Conservation (phyloP, 2,329 filamentous ascomycete species). For the Fusarium sacchari region DNA sequence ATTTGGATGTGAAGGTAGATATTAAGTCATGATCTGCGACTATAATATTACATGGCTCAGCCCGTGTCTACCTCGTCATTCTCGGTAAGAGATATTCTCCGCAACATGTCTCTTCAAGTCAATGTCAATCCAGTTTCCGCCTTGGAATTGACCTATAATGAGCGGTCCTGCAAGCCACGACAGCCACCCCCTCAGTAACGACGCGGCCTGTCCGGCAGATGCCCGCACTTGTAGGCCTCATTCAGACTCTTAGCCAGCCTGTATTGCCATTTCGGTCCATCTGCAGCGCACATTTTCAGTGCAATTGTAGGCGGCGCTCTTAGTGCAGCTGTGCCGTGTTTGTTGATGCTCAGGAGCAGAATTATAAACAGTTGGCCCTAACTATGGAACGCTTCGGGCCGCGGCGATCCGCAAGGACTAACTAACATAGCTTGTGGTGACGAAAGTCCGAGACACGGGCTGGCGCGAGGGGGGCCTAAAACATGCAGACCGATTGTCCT, state of each 20-base stretch:
- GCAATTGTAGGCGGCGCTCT: background rate
- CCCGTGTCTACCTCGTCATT: background rate
- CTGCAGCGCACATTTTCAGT: fast-evolving
- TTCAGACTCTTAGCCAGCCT: background rate
- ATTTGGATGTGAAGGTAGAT: background rate
- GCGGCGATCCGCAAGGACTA: background rate
- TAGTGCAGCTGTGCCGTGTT: background rate
- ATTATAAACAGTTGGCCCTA: background rate
- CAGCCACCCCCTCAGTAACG: background rate
- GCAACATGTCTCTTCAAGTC: background rate
- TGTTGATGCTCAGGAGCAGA: background rate
- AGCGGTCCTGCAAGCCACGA: background rate
- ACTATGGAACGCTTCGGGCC: slow-evolving; percentile 1
- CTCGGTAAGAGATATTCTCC: background rate
- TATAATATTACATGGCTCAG: background rate
- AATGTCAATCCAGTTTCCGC: background rate
- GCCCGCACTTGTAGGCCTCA: background rate
- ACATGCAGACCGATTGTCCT: background rate
- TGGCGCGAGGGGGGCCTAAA: background rate
- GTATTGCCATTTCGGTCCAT: background rate
- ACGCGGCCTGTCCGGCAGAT: background rate
- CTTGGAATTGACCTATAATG: background rate
- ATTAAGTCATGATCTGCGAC: background rate
- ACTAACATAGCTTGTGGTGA: background rate
- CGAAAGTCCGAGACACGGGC: background rate